Conservation (phyloP, 2,329 filamentous ascomycete species). For the Exophiala phaeomuriformis region DNA sequence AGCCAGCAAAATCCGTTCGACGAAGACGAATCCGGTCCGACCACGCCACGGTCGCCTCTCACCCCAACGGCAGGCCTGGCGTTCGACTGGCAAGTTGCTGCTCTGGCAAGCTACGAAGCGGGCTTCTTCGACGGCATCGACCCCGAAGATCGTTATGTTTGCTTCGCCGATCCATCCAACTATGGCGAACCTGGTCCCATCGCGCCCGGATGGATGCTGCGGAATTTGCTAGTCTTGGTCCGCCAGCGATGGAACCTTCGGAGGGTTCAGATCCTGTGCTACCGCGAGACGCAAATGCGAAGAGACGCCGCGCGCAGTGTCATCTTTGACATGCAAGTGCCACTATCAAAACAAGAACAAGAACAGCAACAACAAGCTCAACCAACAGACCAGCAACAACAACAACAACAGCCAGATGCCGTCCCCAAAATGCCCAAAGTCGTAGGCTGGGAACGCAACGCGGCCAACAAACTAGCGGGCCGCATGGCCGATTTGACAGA, state of each 20-base stretch:
- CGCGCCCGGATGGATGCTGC: constrained; percentile 85
- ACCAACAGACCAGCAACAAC: no score
- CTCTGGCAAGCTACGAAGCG: constrained; percentile 69
- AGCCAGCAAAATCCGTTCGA: constrained; percentile 11
- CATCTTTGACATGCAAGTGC: constrained; percentile 54
- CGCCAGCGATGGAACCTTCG: constrained; percentile 71
- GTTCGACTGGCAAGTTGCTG: constrained; percentile 70
- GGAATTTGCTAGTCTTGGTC: constrained; percentile 80
- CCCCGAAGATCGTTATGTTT: constrained; percentile 70
- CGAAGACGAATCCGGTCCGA: constrained; percentile 23
- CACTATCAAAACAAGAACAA: constrained; percentile 2
- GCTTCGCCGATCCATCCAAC: constrained; percentile 88
- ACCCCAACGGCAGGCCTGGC: constrained; percentile 51
- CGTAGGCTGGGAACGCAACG: constrained; percentile 89
- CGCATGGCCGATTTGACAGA: constrained; percentile 76
- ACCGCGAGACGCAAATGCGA: constrained; percentile 70
- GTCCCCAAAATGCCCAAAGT: constrained; percentile 64
- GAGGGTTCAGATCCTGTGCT: constrained; percentile 79
- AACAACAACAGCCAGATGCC: constrained; percentile 11
- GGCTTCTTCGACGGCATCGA: constrained; percentile 74
- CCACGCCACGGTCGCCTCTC: constrained; percentile 37
- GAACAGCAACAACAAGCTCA: neutral
- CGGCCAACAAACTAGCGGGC: constrained; percentile 66
- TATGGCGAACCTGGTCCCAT: constrained; percentile 89
- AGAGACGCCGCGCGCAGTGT: constrained; percentile 76